Conservation (phyloP, 1,284 basidiomycete genomes). For the Trametes versicolor region DNA sequence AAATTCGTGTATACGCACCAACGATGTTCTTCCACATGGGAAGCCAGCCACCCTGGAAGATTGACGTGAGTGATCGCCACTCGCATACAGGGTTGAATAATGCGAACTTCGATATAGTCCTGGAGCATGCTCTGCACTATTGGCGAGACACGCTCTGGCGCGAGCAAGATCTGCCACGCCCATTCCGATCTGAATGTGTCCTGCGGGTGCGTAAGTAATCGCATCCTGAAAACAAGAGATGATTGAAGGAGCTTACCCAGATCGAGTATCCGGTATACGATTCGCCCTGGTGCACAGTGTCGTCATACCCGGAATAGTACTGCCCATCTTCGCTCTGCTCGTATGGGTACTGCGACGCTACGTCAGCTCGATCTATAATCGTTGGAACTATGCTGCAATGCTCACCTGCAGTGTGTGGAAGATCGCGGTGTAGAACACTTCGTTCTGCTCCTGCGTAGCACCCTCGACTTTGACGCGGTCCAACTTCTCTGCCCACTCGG, state of each 20-base stretch:
- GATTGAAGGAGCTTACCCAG: slow-evolving; percentile 62
- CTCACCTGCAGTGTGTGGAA: slow-evolving; percentile 74
- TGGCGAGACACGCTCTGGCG: slow-evolving; percentile 76
- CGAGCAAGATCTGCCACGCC: slow-evolving; percentile 81
- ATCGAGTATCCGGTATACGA: slow-evolving; percentile 88
- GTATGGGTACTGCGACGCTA: slow-evolving; percentile 71
- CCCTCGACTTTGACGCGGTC: slow-evolving; percentile 69
- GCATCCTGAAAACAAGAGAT: not conserved
- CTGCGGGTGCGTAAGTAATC: slow-evolving; percentile 43
- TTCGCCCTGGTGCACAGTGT: slow-evolving; percentile 65
- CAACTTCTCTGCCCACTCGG: slow-evolving; percentile 78
- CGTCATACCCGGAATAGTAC: slow-evolving; percentile 85
- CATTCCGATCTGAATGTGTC: slow-evolving; percentile 85
- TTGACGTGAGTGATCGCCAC: not conserved
- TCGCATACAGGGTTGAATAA: not conserved
- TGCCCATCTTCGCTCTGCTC: slow-evolving; percentile 75
- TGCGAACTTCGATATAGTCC: slow-evolving; percentile 70
- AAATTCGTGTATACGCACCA: slow-evolving; percentile 50
- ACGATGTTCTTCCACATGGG: slow-evolving; percentile 94
- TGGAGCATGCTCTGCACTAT: slow-evolving; percentile 87
- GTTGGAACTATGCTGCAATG: not conserved
- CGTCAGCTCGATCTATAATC: slow-evolving; percentile 5
- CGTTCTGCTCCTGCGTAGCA: slow-evolving; percentile 60
- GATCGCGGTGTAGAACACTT: slow-evolving; percentile 74
- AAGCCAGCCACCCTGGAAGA: slow-evolving; percentile 76